Evolutionary conservation across 164 flowering plant genomes (phyloP), one percentile per base, ranked within the genome.

Genomic region (Stephania yunnanensis): DNA sequence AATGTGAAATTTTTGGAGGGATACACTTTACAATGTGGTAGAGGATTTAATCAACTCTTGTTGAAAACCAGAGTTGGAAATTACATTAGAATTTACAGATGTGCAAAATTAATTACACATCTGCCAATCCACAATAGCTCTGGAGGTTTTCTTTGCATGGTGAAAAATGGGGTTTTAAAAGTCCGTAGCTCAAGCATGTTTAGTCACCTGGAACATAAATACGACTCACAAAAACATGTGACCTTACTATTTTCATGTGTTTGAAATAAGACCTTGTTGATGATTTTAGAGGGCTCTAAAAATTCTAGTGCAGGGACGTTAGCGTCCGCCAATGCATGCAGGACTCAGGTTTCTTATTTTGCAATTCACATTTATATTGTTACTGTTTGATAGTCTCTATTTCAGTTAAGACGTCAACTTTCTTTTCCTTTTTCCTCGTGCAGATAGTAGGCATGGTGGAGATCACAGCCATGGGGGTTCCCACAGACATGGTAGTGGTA

Each of bases 391-490:
- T 11, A 19, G 52, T 52, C 53, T 69, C 29, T 52, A 29, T 30
- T 65, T 67, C 9, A 50, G 13, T 3, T 64, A 45, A 20, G 67
- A 36, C 55, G 1, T 36, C 42, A 1, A 48, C 36, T 58, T 30
- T 69, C 20, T 61, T 44, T n/a, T 69, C 20, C 19, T 20, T 22
- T 58, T 70, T 58, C 52, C 52, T 71, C 42, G 1, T 4, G 76
- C 83, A 95, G 99, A 90, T 88, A 93, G 91, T 71, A 87, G 94
- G 79, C 95, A 86, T 58, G 93, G 91, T 69, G 93, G 97, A 82
- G 78, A 86, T 69, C 87, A 90, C 45, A 87, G 89, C 36, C 89
- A 86, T 81, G 97, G 94, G 66, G 89, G 89, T 50, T 86, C 91
- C 71, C 72, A 87, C 72, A 85, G 96, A 52, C 88, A 91, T 66